phyloP scores from a whole-genome alignment of 768 basidiomycete genomes.

The Rhodotorula diobovata region DNA sequence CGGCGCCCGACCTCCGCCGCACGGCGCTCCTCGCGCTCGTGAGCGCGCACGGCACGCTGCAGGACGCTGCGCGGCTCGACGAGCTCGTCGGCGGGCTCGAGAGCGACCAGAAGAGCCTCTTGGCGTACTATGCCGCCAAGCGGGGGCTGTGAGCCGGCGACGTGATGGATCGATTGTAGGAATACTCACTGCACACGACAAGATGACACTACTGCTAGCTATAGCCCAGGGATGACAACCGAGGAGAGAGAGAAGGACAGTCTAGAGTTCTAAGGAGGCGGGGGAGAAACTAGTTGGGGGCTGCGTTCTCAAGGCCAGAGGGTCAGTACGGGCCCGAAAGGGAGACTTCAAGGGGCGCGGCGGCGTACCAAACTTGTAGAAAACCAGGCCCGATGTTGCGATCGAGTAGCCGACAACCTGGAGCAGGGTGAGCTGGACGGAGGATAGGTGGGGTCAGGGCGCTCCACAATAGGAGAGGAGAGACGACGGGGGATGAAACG shows the following conservation, averaged over 20 bases:
- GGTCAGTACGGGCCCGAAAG: background rate
- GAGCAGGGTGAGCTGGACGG: slow-evolving; percentile 58
- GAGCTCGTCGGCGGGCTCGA: slow-evolving; percentile 32
- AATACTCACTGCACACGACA: too few relatives aligned
- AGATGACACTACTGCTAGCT: too few relatives aligned
- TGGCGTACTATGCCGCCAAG: slow-evolving; percentile 24
- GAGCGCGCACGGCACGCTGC: slow-evolving; percentile 29
- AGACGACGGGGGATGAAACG: slow-evolving; percentile 43
- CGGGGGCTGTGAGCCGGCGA: background rate
- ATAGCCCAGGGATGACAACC: too few relatives aligned
- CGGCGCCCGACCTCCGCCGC: slow-evolving; percentile 29
- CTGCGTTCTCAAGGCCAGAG: background rate
- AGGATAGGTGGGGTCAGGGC: background rate
- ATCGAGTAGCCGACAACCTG: slow-evolving; percentile 77
- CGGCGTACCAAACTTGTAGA: slow-evolving; percentile 13
- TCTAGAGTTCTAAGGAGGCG: background rate
- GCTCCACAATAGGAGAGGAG: too few relatives aligned
- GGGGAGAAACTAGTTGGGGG: background rate
- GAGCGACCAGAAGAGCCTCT: slow-evolving; percentile 32
- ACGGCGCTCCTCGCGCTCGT: slow-evolving; percentile 34
- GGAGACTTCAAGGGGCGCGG: background rate
- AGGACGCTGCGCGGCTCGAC: slow-evolving; percentile 22
- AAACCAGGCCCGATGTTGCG: slow-evolving; percentile 56
- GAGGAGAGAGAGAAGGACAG: too few relatives aligned
- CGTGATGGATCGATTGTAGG: background rate